These are phyloP conservation scores for Polytrichum commune DNA, from an alignment of 225 moss, liverwort and hornwort species.

Conservation along the genomic window DNA sequence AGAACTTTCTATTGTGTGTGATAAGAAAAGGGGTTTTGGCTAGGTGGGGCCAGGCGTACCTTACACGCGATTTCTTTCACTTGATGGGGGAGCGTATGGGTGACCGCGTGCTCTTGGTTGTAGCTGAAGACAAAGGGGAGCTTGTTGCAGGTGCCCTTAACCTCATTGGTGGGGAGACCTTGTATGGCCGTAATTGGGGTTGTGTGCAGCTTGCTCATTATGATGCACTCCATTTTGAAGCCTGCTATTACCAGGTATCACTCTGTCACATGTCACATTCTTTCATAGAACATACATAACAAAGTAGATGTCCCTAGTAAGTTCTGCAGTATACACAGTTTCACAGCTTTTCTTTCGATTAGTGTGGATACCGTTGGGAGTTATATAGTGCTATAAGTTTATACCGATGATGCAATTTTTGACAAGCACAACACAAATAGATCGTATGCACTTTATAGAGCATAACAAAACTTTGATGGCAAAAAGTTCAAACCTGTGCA, in stretches of 20 bases:
- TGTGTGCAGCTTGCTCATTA: constrained; percentile 80
- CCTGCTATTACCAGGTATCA: constrained; percentile 95
- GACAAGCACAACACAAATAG: too few relatives aligned
- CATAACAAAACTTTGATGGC: too few relatives aligned
- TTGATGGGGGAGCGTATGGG: constrained; percentile 93
- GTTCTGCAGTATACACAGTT: too few relatives aligned
- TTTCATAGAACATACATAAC: neutral
- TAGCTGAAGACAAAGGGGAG: constrained; percentile 82
- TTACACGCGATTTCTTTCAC: constrained; percentile 94
- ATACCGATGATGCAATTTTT: too few relatives aligned
- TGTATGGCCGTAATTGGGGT: constrained; percentile 97
- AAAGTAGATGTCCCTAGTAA: neutral
- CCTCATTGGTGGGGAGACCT: constrained; percentile 91
- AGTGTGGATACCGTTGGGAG: too few relatives aligned
- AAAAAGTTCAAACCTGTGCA: too few relatives aligned
- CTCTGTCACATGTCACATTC: neutral
- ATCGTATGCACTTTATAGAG: too few relatives aligned
- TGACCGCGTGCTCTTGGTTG: constrained; percentile 83
- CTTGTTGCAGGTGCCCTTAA: constrained; percentile 97
- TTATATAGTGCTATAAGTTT: too few relatives aligned
- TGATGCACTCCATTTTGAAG: constrained; percentile 92
- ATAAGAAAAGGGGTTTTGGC: constrained; percentile 1
- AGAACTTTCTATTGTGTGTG: neutral
- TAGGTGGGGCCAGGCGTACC: constrained; percentile 99
- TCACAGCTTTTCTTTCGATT: too few relatives aligned